Percentiles rank a stretch among this genome's conserved stretches.
These are phyloP conservation scores for Penstemon eatonii DNA, from an alignment of 257 asterid species.

Conservation along the genomic window DNA sequence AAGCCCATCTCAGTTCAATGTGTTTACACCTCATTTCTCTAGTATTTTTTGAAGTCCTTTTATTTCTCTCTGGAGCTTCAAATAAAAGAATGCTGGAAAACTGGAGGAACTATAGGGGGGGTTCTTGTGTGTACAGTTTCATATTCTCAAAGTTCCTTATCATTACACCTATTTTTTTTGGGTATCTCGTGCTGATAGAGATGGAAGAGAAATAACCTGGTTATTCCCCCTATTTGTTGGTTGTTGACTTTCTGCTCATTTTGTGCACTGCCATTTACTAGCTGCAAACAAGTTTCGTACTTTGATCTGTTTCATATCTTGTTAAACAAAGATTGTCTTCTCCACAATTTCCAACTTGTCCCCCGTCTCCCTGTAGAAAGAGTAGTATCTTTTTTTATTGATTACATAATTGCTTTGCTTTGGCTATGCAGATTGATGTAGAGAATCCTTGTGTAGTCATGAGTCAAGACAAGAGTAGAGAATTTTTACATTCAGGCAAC, in stretches of 20 bases:
- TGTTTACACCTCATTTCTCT: not conserved
- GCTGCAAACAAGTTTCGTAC: conserved; percentile 5
- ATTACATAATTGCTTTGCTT: conserved; percentile 3
- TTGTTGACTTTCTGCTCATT: conserved; percentile 12
- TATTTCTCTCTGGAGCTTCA: not conserved
- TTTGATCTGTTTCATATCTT: not conserved
- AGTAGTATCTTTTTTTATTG: not conserved
- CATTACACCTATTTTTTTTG: not conserved
- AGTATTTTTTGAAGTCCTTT: not conserved
- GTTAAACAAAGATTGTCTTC: too few relatives aligned
- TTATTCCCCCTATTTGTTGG: not conserved
- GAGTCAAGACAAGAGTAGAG: conserved; percentile 98
- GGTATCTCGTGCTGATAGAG: conserved; percentile 15
- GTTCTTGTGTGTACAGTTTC: not conserved
- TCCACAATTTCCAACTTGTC: too few relatives aligned
- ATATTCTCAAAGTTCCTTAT: not conserved
- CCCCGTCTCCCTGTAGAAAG: too few relatives aligned
- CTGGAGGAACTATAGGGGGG: not conserved
- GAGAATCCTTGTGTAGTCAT: conserved; percentile 96
- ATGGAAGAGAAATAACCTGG: conserved; percentile 16
- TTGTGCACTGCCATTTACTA: conserved; percentile 1
- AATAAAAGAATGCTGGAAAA: not conserved
- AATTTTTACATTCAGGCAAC: conserved; percentile 89
- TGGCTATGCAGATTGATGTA: conserved; percentile 78
- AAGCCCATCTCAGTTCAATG: not conserved